Evolutionary conservation across 768 basidiomycete species (phyloP), one percentile per base, ranked within the genome.

Genomic region (Pleurotus salmoneostramineus): DNA sequence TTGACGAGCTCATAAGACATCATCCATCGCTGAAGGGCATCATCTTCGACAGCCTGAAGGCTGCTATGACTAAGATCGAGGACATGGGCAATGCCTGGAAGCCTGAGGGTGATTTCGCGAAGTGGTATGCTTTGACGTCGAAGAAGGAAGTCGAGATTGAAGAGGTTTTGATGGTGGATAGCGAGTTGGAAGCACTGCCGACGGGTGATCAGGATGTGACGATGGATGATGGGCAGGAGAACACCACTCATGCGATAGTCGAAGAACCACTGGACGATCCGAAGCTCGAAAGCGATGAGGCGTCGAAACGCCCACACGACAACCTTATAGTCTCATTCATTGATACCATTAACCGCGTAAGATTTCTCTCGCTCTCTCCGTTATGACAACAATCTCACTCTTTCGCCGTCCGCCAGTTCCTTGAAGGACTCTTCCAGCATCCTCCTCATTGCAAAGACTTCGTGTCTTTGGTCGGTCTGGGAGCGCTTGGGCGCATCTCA

Each of bases 1-100:
- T 98, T 21, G 97, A 99, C 64, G 97, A 99, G 67, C 87, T 99
- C 58, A 88, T 96, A 59, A 85, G 97, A 4, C 97, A 99, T 66
- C 97, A 99, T 70, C 97, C 97, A 3, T 78, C 82, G 1, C 77
- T 99, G 48, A 96, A 93, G 69, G 69, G 80, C 1, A 71, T 87
- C 21, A 87, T 98, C 12, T 91, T 96, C 61, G 84, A 89, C 11
- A 83, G 91, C 1, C 72, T 95, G 60, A 87, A 85, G 58, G 74
- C 81, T 1, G 85, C 89, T 5, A 73, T 98, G 62, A 73, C 78
- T 59, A 83, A 81, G 69, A 85, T 97, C 35, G 88, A 93, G 68
- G 83, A 85, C 47, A 71, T 91, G 2, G 95, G 92, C 7, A 80
- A 79, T 49, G 68, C 75, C 2, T 93, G 80, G 60, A 71, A 71